phyloP scores from a whole-genome alignment of 2,329 filamentous ascomycete genomes.

The Parastagonospora avenae region DNA sequence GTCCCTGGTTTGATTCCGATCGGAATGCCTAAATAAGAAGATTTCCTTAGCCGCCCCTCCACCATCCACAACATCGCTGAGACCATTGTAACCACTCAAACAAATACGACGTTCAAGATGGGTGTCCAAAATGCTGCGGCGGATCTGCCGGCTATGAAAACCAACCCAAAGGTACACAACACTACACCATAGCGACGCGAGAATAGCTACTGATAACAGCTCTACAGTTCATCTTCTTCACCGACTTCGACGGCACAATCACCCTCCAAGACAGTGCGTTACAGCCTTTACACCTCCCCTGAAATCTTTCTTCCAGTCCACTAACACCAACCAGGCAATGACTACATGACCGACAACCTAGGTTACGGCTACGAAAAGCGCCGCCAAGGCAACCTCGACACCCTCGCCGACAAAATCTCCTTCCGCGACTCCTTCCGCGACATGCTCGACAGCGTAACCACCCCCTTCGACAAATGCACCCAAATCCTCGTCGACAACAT shows the following conservation, averaged over 20 bases:
- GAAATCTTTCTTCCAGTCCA: neutral
- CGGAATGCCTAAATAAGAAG: constrained; percentile 26
- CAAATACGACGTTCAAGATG: constrained; percentile 29
- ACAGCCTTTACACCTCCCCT: constrained; percentile 16
- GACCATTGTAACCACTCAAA: constrained; percentile 1
- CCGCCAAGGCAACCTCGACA: constrained; percentile 73
- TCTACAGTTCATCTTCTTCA: constrained; percentile 88
- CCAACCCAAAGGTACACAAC: constrained; percentile 63
- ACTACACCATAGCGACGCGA: neutral
- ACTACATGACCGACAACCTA: constrained; percentile 83
- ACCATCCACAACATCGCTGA: constrained; percentile 8
- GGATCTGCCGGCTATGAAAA: constrained; percentile 54
- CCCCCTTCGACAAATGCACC: constrained; percentile 82
- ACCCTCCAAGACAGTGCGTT: constrained; percentile 71
- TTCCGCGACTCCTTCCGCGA: constrained; percentile 86
- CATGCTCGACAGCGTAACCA: constrained; percentile 88
- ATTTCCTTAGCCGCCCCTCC: constrained; percentile 17
- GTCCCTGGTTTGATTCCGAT: constrained; percentile 13
- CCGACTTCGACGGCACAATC: constrained; percentile 97
- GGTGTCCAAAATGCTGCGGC: constrained; percentile 38
- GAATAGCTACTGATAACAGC: constrained; percentile 16
- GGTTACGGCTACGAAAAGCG: constrained; percentile 79
- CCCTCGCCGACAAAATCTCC: constrained; percentile 70
- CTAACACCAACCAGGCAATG: constrained; percentile 60
- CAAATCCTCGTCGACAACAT: constrained; percentile 79